Evolutionary conservation across 2,329 filamentous ascomycete genomes (phyloP), one percentile per base, ranked within the genome.

Genomic region (Aspergillus aculeatinus): DNA sequence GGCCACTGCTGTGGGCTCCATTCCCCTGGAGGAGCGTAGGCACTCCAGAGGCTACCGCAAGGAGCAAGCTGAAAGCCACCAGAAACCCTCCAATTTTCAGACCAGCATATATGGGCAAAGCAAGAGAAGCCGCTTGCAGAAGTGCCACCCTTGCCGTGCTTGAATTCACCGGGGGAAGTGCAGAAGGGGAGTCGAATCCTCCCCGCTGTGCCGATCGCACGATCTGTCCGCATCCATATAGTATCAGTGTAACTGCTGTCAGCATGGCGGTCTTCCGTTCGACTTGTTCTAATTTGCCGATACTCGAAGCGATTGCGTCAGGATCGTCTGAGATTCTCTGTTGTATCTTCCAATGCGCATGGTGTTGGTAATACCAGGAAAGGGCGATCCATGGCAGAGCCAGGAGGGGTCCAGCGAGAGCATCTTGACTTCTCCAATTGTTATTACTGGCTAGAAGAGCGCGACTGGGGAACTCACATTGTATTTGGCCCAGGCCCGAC

Each of bases 21-120:
- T 53, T 50, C 19, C 53, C 55, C 5, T 62, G 54, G 16, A 69
- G 44, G 23, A 74, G 10, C 21, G 64, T 67, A 25, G 74, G 72
- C 23, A 85, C 60, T 7, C 80, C 81, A 14, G 80, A 78, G 7
- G 81, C 77, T 2, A 78, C 64, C 7, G 80, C 77, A 35, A 80
- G 70, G 48, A 86, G 71, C 29, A 86, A 63, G 2, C 81, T 63
- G n/a, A 85, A 71, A 11, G 82, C 81, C n/a, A 82, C 80, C 56
- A 81, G 75, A 59, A 81, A 77, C 12, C 82, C 83, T 9, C 84
- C 85, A 12, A 87, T 70, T 59, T 85, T 80, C 63, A 84, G 76
- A 0, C 82, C 72, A 9, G 84, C 82, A 67, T 84, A 87, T 66
- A 85, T 82, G 0, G 85, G 85, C 31, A 87, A 67, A 3, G 77